These are phyloP conservation scores for Micromonas commoda DNA, from an alignment of 139 green algal genomes.

Conservation along the genomic window DNA sequence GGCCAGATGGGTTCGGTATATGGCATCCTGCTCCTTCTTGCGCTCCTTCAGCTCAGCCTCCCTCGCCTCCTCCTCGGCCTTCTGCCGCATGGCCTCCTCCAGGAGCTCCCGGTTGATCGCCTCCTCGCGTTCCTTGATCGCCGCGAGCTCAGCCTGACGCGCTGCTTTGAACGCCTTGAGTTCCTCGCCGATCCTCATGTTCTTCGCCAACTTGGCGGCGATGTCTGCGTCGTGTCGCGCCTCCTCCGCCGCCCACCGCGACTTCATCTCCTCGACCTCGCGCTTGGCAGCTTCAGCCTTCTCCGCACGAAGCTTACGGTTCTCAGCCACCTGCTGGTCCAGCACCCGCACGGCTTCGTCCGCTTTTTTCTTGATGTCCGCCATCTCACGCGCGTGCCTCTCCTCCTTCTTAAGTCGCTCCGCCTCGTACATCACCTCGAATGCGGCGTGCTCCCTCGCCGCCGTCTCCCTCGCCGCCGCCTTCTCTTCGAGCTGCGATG, in stretches of 20 bases:
- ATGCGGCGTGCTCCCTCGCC: background rate
- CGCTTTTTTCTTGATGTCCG: background rate
- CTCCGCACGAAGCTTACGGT: background rate
- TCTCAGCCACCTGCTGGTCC: background rate
- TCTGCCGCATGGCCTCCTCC: background rate
- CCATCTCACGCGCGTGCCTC: background rate
- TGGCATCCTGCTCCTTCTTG: background rate
- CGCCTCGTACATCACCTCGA: background rate
- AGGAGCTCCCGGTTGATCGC: background rate
- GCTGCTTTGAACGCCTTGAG: background rate
- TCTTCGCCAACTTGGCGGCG: background rate
- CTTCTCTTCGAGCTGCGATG: background rate
- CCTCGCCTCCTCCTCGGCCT: background rate
- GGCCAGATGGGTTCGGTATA: background rate
- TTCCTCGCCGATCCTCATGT: background rate
- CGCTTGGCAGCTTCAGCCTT: background rate
- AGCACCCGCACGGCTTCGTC: background rate
- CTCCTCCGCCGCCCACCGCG: background rate
- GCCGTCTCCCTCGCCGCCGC: background rate
- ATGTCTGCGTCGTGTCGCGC: background rate
- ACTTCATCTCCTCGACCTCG: slow-evolving; percentile 1
- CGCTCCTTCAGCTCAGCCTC: background rate
- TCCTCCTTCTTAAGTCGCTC: slow-evolving; percentile 3
- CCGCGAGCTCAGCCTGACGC: background rate
- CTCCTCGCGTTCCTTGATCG: background rate